Conservation (phyloP, 495 filamentous ascomycete species). For the Aspergillus egyptiacus region DNA sequence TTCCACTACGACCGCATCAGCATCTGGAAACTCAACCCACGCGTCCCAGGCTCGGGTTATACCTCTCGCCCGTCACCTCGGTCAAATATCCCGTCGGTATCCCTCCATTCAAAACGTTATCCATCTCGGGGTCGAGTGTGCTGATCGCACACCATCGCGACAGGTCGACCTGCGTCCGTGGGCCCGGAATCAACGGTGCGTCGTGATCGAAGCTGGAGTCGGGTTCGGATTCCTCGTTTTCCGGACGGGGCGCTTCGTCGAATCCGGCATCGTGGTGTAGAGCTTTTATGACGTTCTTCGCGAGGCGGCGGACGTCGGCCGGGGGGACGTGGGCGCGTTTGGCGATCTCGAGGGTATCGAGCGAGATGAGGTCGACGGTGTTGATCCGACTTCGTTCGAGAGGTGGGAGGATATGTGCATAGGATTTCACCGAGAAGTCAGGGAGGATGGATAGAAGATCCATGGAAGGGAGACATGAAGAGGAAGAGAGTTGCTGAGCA, state of each 20-base stretch:
- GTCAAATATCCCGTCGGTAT: slow-evolving; percentile 77
- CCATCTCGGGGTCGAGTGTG: slow-evolving; percentile 69
- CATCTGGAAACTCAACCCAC: not conserved
- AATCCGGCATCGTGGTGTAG: slow-evolving; percentile 61
- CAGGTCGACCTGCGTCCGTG: slow-evolving; percentile 28
- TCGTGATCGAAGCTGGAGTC: slow-evolving; percentile 26
- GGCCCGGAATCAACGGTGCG: slow-evolving; percentile 12
- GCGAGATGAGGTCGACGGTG: slow-evolving; percentile 77
- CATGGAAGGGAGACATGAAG: slow-evolving; percentile 35
- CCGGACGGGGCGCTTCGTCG: slow-evolving; percentile 17
- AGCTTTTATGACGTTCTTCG: slow-evolving; percentile 54
- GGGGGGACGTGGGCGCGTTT: slow-evolving; percentile 79
- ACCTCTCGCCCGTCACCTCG: slow-evolving; percentile 90
- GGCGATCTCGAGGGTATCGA: slow-evolving; percentile 76
- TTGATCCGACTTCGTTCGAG: slow-evolving; percentile 71
- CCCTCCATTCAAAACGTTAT: slow-evolving; percentile 76
- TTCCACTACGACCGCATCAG: slow-evolving; percentile 47
- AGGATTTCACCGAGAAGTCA: slow-evolving; percentile 62
- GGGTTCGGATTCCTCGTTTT: slow-evolving; percentile 15
- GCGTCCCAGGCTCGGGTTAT: slow-evolving; percentile 3
- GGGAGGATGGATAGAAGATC: slow-evolving; percentile 84
- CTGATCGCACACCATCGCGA: slow-evolving; percentile 61
- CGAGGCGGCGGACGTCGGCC: slow-evolving; percentile 68
- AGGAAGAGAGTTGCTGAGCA: not conserved
- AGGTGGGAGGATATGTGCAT: slow-evolving; percentile 68